Conservation (phyloP, 176 grass and related monocot genomes). For the Thalia dealbata region DNA sequence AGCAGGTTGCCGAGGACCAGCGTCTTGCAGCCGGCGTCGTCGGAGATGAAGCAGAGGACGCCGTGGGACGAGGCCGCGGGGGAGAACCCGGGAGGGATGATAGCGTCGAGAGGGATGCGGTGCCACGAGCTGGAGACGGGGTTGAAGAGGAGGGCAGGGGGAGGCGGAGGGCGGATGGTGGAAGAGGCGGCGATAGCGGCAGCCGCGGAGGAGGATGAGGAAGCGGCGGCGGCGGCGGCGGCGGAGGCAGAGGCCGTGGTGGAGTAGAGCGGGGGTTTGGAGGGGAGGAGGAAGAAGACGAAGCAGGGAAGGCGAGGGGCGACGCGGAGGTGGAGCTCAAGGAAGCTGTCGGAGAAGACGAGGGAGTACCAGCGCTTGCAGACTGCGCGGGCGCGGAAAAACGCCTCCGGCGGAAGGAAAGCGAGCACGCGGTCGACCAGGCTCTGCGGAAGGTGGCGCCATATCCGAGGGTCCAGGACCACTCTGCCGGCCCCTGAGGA, state of each 20-base stretch:
- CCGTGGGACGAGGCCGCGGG: conserved; percentile 61
- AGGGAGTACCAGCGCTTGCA: conserved; percentile 75
- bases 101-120: conserved; percentile 34
- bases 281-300: conserved; percentile 71
- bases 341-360: conserved; percentile 81
- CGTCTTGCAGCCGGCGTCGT: conserved; percentile 57
- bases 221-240: not conserved
- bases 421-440: conserved; percentile 77
- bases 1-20: conserved; percentile 71
- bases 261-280: conserved; percentile 14
- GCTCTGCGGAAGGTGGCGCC: conserved; percentile 58
- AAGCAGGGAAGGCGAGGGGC: conserved; percentile 38
- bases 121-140: conserved; percentile 47
- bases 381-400: conserved; percentile 66
- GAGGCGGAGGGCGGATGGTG: not conserved
- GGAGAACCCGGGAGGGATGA: conserved; percentile 26
- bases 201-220: conserved; percentile 10
- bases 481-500: not conserved
- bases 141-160: conserved; percentile 18
- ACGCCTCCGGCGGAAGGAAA: conserved; percentile 56
- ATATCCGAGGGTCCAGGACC: conserved; percentile 66
- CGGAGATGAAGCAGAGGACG: conserved; percentile 66
- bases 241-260: conserved; percentile 22
- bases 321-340: conserved; percentile 71
- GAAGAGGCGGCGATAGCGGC: not conserved